phyloP scores from a whole-genome alignment of 2,329 filamentous ascomycete species.

The Cryphonectria carpinicola region DNA sequence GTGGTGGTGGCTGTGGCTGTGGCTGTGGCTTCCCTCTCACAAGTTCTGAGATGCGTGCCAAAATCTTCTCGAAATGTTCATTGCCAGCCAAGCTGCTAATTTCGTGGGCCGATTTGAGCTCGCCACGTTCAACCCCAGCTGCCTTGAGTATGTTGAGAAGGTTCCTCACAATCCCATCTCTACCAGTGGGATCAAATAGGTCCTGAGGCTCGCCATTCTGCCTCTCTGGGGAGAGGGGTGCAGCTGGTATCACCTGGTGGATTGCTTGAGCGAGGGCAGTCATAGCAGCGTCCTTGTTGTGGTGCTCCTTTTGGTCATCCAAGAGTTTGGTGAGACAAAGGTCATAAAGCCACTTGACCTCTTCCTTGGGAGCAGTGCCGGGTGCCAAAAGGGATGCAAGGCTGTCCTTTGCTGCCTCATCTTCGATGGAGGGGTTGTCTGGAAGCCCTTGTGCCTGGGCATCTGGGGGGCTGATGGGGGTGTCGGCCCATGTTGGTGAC shows the following conservation, averaged over 20 bases:
- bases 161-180: neutral
- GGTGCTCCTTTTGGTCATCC: neutral
- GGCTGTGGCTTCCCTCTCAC: neutral
- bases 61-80: neutral
- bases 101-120: neutral
- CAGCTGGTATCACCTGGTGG: conserved; percentile 12
- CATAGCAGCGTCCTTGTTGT: conserved; percentile 21
- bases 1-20: neutral
- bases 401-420: conserved; percentile 3
- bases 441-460: neutral
- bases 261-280: conserved; percentile 7
- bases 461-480: neutral
- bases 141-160: neutral
- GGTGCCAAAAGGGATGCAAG: neutral
- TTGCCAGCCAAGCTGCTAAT: conserved; percentile 2
- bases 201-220: conserved; percentile 5
- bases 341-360: neutral
- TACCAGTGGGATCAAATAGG: conserved; percentile 5
- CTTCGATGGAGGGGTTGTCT: neutral
- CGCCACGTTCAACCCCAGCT: neutral
- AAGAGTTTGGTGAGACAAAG: neutral
- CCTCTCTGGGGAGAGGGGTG: neutral
- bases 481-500: neutral
- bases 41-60: neutral
- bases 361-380: conserved; percentile 5